Percentiles rank a stretch among this genome's conserved stretches.
Conservation (phyloP, 2,329 filamentous ascomycete species). For the Aspergillus pseudoterreus region DNA sequence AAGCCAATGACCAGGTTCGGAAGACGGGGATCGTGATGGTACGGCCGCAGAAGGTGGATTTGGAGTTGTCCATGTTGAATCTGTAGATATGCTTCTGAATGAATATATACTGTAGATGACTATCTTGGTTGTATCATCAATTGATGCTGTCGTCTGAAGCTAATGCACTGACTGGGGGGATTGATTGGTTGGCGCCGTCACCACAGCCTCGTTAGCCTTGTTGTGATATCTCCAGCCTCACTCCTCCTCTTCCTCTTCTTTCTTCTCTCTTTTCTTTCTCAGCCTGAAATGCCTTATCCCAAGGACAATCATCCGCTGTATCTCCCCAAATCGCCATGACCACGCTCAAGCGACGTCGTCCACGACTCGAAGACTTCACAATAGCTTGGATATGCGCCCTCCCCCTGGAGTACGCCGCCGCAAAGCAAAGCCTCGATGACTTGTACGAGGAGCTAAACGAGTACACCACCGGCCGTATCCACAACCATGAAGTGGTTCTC, state of each 20-base stretch:
- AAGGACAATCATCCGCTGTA: background rate
- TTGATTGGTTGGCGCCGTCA: background rate
- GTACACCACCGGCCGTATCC: background rate
- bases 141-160: too few species aligned
- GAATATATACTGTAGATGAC: too few species aligned
- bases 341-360: background rate
- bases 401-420: conserved; percentile 1
- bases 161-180: too few species aligned
- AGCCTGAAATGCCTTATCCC: background rate
- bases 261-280: background rate
- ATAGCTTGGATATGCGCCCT: conserved; percentile 5
- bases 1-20: conserved; percentile 12
- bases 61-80: conserved; percentile 3
- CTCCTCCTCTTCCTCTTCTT: too few species aligned
- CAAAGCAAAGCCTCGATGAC: conserved; percentile 2
- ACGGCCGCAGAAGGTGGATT: conserved; percentile 5
- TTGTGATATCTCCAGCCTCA: background rate
- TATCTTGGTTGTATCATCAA: too few species aligned
- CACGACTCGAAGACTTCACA: background rate
- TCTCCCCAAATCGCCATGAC: too few species aligned
- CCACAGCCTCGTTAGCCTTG: background rate
- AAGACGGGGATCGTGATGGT: conserved; percentile 10
- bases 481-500: background rate
- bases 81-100: background rate
- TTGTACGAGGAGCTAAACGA: background rate